phyloP scores from a whole-genome alignment of 768 basidiomycete genomes.

The Collybiopsis confluens region DNA sequence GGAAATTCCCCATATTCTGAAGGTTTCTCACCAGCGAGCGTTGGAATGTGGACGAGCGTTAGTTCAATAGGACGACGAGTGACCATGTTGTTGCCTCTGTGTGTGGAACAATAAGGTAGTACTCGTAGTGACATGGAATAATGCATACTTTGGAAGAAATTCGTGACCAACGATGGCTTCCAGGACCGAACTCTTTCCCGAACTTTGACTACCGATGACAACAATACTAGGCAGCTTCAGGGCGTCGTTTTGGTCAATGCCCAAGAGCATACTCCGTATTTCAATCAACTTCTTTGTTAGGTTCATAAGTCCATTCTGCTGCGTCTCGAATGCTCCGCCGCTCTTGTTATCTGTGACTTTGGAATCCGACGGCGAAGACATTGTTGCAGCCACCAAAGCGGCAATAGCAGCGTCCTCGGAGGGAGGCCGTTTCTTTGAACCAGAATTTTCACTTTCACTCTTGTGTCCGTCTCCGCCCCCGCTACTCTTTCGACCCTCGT shows the following conservation, averaged over 20 bases:
- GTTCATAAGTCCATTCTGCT: slow-evolving; percentile 85
- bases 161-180: slow-evolving; percentile 98
- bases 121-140: background rate
- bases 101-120: slow-evolving; percentile 1
- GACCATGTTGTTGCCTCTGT: slow-evolving; percentile 98
- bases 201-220: slow-evolving; percentile 97
- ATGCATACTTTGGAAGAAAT: slow-evolving; percentile 91
- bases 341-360: slow-evolving; percentile 28
- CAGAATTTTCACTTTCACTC: slow-evolving; percentile 24
- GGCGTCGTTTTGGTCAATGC: slow-evolving; percentile 93
- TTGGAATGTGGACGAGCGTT: slow-evolving; percentile 89
- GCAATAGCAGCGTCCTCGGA: slow-evolving; percentile 65
- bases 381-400: slow-evolving; percentile 69
- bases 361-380: slow-evolving; percentile 71
- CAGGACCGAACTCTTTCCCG: slow-evolving; percentile 95
- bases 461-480: slow-evolving; percentile 28
- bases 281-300: slow-evolving; percentile 94
- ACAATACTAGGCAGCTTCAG: slow-evolving; percentile 97
- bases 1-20: slow-evolving; percentile 95
- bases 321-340: slow-evolving; percentile 34
- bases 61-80: slow-evolving; percentile 97
- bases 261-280: slow-evolving; percentile 89
- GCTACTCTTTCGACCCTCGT: slow-evolving; percentile 21
- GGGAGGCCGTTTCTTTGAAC: slow-evolving; percentile 42
- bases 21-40: slow-evolving; percentile 46